These are phyloP conservation scores for Chalciporus chontae DNA, from an alignment of 768 basidiomycete species.

Conservation along the genomic window DNA sequence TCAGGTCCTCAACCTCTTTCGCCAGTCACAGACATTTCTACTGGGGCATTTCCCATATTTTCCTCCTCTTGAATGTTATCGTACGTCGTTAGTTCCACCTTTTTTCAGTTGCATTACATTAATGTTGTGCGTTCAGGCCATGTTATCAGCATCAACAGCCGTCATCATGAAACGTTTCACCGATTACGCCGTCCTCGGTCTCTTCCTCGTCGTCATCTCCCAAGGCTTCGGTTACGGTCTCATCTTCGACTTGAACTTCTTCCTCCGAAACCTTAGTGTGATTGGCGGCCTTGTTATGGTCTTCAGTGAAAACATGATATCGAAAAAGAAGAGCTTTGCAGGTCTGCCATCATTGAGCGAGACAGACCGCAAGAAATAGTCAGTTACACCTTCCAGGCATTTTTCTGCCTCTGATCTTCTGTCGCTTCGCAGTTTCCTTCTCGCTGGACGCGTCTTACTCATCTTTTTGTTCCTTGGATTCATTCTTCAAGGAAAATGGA, in stretches of 20 bases:
- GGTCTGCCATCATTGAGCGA: constrained; percentile 89
- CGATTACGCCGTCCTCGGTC: constrained; percentile 86
- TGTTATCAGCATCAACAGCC: constrained; percentile 80
- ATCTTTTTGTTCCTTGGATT: constrained; percentile 99
- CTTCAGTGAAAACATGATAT: constrained; percentile 92
- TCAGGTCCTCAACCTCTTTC: constrained; percentile 5
- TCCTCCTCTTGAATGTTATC: constrained; percentile 87
- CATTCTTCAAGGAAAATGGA: constrained; percentile 92
- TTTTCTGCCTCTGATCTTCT: constrained; percentile 2
- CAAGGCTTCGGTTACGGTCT: constrained; percentile 99
- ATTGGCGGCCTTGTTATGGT: constrained; percentile 99
- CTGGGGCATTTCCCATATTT: constrained; percentile 92
- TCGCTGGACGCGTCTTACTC: constrained; percentile 93
- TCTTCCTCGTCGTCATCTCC: constrained; percentile 86
- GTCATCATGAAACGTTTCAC: constrained; percentile 86
- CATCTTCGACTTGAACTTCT: constrained; percentile 99
- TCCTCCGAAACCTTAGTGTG: constrained; percentile 97
- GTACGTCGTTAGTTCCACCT: constrained; percentile 46
- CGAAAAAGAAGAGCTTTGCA: constrained; percentile 83
- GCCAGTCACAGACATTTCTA: constrained; percentile 90
- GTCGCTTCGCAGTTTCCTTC: constrained; percentile 70
- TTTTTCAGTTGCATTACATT: not conserved
- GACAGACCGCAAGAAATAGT: constrained; percentile 99
- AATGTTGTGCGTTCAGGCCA: constrained; percentile 52
- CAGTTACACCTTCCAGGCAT: constrained; percentile 25